These are phyloP conservation scores for Tuber microsphaerosporum DNA, from an alignment of 495 filamentous ascomycete genomes.

Conservation along the genomic window DNA sequence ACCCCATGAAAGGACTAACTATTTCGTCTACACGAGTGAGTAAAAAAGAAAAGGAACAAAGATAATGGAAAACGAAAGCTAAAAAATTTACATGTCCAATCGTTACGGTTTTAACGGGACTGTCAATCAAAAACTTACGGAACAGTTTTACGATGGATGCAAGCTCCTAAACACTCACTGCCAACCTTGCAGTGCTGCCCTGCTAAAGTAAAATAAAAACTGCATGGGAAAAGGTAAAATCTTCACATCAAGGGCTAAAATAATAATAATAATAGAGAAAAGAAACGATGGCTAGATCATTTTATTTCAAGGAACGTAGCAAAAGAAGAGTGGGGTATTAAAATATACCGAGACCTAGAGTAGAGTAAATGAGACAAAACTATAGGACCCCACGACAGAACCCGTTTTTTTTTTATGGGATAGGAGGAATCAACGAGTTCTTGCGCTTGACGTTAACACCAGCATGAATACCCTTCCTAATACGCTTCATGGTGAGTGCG, in stretches of 20 bases:
- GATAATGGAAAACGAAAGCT: neutral
- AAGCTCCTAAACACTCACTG: neutral
- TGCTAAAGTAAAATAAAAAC: neutral
- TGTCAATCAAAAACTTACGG: neutral
- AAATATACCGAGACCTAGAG: neutral
- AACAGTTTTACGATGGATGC: neutral
- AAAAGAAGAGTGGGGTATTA: neutral
- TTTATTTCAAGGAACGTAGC: neutral
- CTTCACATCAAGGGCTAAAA: neutral
- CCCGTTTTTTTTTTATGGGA: conserved; percentile 14
- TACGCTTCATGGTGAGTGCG: conserved; percentile 71
- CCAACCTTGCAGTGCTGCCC: neutral
- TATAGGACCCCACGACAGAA: neutral
- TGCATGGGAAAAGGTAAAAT: neutral
- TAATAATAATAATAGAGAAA: neutral
- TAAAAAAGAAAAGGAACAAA: neutral
- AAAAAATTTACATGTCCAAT: neutral
- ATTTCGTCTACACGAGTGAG: neutral
- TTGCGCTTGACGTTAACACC: conserved; percentile 42
- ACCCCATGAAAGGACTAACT: neutral
- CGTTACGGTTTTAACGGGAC: neutral
- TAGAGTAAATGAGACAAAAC: neutral
- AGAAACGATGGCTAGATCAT: neutral
- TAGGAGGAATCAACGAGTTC: conserved; percentile 41
- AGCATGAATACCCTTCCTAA: conserved; percentile 40